These are phyloP conservation scores for Trypanosoma avium DNA, from an alignment of 208 protist genomes.

Conservation along the genomic window DNA sequence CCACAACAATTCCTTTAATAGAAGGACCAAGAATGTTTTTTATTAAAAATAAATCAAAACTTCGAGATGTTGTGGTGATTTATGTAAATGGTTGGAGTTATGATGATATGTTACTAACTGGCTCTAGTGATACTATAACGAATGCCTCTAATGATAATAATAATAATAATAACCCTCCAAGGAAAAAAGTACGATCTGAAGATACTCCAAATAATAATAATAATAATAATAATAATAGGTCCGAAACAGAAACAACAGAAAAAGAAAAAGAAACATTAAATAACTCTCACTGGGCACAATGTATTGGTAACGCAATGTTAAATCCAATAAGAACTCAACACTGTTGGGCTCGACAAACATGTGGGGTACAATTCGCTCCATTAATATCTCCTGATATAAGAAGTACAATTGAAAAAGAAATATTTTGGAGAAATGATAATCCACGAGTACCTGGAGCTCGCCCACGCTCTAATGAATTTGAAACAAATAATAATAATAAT, in stretches of 20 bases:
- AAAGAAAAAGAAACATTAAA: not conserved
- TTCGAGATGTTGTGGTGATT: conserved; percentile 72
- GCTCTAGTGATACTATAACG: conserved; percentile 10
- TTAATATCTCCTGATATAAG: conserved; percentile 43
- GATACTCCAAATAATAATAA: not conserved
- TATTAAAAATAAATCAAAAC: conserved; percentile 66
- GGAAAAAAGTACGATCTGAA: not conserved
- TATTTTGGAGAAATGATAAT: conserved; percentile 74
- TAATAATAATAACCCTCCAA: not conserved
- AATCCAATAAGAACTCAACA: conserved; percentile 31
- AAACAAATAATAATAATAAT: not conserved
- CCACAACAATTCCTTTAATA: conserved; percentile 59
- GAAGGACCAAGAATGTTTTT: conserved; percentile 75
- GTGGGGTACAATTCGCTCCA: conserved; percentile 59
- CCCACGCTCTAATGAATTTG: not conserved
- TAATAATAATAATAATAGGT: not conserved
- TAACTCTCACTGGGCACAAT: conserved; percentile 7
- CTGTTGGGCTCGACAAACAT: conserved; percentile 52
- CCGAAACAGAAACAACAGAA: not conserved
- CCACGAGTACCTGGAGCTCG: conserved; percentile 25
- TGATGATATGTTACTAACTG: conserved; percentile 65
- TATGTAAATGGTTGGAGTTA: conserved; percentile 84
- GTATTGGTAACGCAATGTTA: conserved; percentile 41
- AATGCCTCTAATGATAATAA: not conserved
- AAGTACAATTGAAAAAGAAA: conserved; percentile 49